Conservation (phyloP, 139 green algal species). For the Yamagishiella unicocca region DNA sequence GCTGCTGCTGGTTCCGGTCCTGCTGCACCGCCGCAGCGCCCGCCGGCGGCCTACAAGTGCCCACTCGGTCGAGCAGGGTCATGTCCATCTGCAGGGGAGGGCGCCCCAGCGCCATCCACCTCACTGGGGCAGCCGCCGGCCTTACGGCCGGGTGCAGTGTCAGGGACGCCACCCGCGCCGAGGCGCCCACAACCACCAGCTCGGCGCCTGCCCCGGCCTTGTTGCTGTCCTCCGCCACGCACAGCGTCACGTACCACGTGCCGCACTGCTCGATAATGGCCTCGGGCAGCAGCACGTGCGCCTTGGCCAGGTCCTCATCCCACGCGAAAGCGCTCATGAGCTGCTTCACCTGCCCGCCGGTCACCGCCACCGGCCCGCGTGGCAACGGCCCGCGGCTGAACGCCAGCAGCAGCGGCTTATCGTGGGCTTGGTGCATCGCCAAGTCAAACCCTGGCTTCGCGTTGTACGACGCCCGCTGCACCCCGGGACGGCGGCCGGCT, state of each 20-base stretch:
- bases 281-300: slow-evolving; percentile 40
- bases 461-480: slow-evolving; percentile 10
- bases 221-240: neutral
- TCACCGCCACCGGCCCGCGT: neutral
- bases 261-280: neutral
- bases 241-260: slow-evolving; percentile 45
- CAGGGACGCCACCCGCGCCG: neutral
- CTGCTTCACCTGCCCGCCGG: slow-evolving; percentile 29
- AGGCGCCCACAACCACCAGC: neutral
- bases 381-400: slow-evolving; percentile 19
- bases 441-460: slow-evolving; percentile 11
- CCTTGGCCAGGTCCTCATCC: slow-evolving; percentile 37
- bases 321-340: slow-evolving; percentile 45
- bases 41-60: neutral
- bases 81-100: neutral
- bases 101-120: neutral
- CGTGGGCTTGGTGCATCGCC: neutral
- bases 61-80: neutral
- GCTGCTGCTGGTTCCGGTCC: slow-evolving; percentile 1
- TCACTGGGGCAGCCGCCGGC: neutral
- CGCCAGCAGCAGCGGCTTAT: slow-evolving; percentile 51
- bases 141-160: neutral
- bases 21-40: neutral
- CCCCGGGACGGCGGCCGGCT: neutral
- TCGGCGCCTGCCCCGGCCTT: neutral